Percentiles rank a stretch among this genome's conserved stretches.
phyloP scores from a whole-genome alignment of 2,329 filamentous ascomycete genomes.

The Claviceps purpurea region DNA sequence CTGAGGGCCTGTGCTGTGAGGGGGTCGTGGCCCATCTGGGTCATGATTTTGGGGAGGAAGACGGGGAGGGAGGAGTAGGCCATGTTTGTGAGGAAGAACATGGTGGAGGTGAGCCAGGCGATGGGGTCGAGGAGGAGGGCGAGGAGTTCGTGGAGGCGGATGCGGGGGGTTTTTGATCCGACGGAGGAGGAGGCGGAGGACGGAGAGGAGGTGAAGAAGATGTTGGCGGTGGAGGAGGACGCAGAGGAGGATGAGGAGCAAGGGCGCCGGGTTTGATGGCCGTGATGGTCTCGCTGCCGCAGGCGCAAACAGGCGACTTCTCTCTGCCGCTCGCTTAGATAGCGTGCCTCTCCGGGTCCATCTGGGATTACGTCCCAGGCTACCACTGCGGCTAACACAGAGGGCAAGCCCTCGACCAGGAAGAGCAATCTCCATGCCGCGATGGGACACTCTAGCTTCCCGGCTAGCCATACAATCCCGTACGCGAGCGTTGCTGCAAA shows the following conservation, averaged over 20 bases:
- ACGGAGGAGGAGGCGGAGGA: neutral
- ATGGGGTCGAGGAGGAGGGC: slow-evolving; percentile 25
- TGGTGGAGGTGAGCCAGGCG: slow-evolving; percentile 58
- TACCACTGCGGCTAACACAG: slow-evolving; percentile 57
- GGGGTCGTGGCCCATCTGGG: slow-evolving; percentile 58
- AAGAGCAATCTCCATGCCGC: slow-evolving; percentile 80
- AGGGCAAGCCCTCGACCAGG: slow-evolving; percentile 73
- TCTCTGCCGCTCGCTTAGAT: slow-evolving; percentile 49
- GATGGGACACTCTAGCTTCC: slow-evolving; percentile 48
- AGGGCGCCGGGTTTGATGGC: neutral
- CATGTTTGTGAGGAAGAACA: slow-evolving; percentile 82
- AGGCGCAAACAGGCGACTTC: slow-evolving; percentile 60
- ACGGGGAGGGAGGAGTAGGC: slow-evolving; percentile 80
- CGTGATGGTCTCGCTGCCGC: slow-evolving; percentile 27
- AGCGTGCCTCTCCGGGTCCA: slow-evolving; percentile 51
- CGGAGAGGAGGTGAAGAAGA: neutral
- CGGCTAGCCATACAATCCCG: slow-evolving; percentile 55
- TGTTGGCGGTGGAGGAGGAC: neutral
- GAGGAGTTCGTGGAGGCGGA: slow-evolving; percentile 43
- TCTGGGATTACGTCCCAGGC: slow-evolving; percentile 70
- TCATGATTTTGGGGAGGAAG: slow-evolving; percentile 71
- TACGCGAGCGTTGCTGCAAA: slow-evolving; percentile 68
- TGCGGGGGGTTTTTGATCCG: slow-evolving; percentile 14
- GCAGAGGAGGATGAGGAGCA: neutral
- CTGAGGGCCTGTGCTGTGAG: slow-evolving; percentile 62